Percentiles rank a stretch among this genome's conserved stretches.
Evolutionary conservation across 768 basidiomycete genomes (phyloP).

Genomic region (Dentipellis sp.): DNA sequence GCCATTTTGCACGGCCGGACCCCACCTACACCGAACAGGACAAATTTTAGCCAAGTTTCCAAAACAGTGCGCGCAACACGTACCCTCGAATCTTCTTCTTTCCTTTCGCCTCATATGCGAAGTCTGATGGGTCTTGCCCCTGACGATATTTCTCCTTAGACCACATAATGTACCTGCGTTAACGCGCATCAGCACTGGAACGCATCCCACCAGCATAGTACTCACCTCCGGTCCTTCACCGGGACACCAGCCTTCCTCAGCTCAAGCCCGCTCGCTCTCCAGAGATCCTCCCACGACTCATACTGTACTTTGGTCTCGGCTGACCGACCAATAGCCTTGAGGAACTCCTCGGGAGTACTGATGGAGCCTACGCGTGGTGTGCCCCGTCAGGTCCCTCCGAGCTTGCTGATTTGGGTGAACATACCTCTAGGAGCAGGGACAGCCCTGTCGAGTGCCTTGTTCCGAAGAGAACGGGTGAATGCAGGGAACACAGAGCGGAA

Average conservation of each 20-base stretch:
- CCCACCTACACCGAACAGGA: conserved; percentile 39
- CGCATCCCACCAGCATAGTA: neutral
- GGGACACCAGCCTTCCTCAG: conserved; percentile 58
- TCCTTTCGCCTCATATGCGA: conserved; percentile 57
- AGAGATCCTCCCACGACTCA: conserved; percentile 67
- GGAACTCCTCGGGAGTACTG: conserved; percentile 49
- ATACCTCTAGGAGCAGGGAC: neutral
- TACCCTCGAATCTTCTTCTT: conserved; percentile 79
- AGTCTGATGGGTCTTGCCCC: conserved; percentile 42
- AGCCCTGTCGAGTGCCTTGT: neutral
- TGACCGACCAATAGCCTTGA: conserved; percentile 66
- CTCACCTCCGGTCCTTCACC: conserved; percentile 65
- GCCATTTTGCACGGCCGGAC: conserved; percentile 65
- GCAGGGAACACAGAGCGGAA: too few species aligned
- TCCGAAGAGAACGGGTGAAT: too few species aligned
- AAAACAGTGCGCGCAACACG: conserved; percentile 18
- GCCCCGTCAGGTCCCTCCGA: too few species aligned
- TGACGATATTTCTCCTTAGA: conserved; percentile 73
- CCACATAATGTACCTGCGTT: conserved; percentile 71
- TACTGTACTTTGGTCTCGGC: conserved; percentile 54
- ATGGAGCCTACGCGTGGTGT: conserved; percentile 31
- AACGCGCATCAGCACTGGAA: neutral
- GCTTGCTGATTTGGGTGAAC: neutral
- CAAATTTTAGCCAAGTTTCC: too few species aligned
- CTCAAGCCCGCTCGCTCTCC: conserved; percentile 46